Conservation (phyloP, 768 basidiomycete species). For the Dacryopinax primogenitus region DNA sequence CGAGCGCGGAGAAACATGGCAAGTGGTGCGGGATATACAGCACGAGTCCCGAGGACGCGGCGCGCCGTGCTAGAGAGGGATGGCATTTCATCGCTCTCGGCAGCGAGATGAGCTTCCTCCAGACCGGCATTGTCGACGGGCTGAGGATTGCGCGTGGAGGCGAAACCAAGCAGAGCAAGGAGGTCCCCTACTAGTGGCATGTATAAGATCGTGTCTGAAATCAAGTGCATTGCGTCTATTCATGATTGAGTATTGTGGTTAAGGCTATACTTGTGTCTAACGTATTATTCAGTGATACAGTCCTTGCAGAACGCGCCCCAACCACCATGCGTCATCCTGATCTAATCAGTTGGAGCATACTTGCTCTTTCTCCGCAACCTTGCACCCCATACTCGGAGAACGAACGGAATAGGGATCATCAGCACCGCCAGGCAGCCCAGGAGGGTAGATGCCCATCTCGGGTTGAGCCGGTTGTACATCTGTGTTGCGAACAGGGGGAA, state of each 20-base stretch:
- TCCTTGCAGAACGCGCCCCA: neutral
- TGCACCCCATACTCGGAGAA: slow-evolving; percentile 15
- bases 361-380: slow-evolving; percentile 13
- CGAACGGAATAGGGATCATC: slow-evolving; percentile 22
- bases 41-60: slow-evolving; percentile 16
- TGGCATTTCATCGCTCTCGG: slow-evolving; percentile 8
- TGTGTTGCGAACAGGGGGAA: slow-evolving; percentile 27
- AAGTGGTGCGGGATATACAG: slow-evolving; percentile 28
- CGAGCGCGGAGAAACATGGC: slow-evolving; percentile 25
- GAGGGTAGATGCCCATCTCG: slow-evolving; percentile 29
- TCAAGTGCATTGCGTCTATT: neutral
- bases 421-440: slow-evolving; percentile 26
- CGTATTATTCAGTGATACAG: neutral
- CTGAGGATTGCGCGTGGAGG: neutral
- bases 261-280: neutral
- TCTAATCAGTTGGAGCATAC: slow-evolving; percentile 11
- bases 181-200: neutral
- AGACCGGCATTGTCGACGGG: neutral
- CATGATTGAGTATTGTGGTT: neutral
- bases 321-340: neutral
- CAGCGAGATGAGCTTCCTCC: slow-evolving; percentile 6
- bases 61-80: slow-evolving; percentile 15
- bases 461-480: slow-evolving; percentile 29
- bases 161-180: slow-evolving; percentile 2
- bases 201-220: neutral